These are phyloP conservation scores for Hypoxylon fragiforme DNA, from an alignment of 495 filamentous ascomycete genomes.

Conservation along the genomic window DNA sequence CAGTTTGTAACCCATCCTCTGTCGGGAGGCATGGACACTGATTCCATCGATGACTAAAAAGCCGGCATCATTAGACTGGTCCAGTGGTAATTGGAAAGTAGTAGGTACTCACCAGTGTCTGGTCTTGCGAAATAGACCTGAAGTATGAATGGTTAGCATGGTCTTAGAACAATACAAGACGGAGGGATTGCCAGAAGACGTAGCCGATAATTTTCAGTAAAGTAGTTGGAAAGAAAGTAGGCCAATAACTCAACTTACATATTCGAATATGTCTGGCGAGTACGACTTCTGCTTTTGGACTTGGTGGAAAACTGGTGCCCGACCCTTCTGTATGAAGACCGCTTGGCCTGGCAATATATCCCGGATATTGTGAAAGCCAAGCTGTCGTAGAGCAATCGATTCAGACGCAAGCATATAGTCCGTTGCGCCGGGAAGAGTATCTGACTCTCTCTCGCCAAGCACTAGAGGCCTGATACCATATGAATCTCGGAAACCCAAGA, in stretches of 20 bases:
- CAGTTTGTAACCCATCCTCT: constrained; percentile 90
- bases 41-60: constrained; percentile 65
- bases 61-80: not conserved
- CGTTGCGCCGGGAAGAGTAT: constrained; percentile 62
- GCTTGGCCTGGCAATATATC: constrained; percentile 92
- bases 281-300: constrained; percentile 73
- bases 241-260: constrained; percentile 34
- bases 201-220: too few relatives aligned
- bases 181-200: too few relatives aligned
- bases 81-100: not conserved
- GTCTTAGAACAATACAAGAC: not conserved
- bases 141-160: not conserved
- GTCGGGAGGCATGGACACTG: constrained; percentile 81
- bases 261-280: constrained; percentile 95
- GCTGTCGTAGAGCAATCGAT: constrained; percentile 84
- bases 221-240: constrained; percentile 47
- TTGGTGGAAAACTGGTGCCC: constrained; percentile 74
- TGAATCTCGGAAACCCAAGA: constrained; percentile 85
- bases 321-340: constrained; percentile 88
- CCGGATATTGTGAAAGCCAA: constrained; percentile 78
- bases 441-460: constrained; percentile 72
- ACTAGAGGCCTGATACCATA: constrained; percentile 90
- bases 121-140: constrained; percentile 79
- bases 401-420: constrained; percentile 99
- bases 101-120: constrained; percentile 61